Base-by-base conservation (phyloP, 2,329 filamentous ascomycete species). In the Ophiostoma perfectum region DNA sequence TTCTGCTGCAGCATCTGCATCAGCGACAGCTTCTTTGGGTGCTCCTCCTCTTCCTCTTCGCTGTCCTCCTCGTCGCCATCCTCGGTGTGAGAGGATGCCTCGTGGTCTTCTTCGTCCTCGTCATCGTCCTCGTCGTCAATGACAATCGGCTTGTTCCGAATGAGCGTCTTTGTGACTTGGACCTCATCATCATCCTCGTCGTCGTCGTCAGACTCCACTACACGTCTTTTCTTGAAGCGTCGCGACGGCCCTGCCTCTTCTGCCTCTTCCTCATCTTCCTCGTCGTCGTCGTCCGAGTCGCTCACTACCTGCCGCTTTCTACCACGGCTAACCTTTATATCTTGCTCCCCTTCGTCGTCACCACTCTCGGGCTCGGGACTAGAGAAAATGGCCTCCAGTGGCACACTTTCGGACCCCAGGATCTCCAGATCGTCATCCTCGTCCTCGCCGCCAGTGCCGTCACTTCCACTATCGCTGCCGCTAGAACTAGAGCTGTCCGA, bases 221-320 rank as follows among this genome's bases (percentile, higher is more conserved):
- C 38, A 14, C 27, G 44, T 4, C 42, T 38, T 38, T 55, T 66
- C 42, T 64, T 64, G 18, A 47, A 58, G 3, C 55, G 68, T 14
- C 63, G 66, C 11, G 62, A 47, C 11, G 8, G 52, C 8, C 65
- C 41, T 3, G 58, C 39, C n/a, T 44, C 38, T 18, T 11, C 11
- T 14, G 39, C 44, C 27, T 58, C 55, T 14, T 45, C 55, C 1
- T 27, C 52, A 4, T 49, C 67, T 1, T 45, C 67, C 4, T 65
- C 64, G 14, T 68, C 68, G 1, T 70, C 70, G 16, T 71, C 71
- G 18, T 72, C 71, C 12, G 70, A 70, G 49, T 72, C 71, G 0
- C 62, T 42, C 14, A 72, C 27, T 4, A 71, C 39, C 1, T 68
- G 70, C 38, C 71, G 71, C 11, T 65, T 70, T 42, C 47, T 69